Evolutionary conservation across 1,284 basidiomycete species (phyloP).

Genomic region (Pseudomicrostroma phylloplanum): DNA sequence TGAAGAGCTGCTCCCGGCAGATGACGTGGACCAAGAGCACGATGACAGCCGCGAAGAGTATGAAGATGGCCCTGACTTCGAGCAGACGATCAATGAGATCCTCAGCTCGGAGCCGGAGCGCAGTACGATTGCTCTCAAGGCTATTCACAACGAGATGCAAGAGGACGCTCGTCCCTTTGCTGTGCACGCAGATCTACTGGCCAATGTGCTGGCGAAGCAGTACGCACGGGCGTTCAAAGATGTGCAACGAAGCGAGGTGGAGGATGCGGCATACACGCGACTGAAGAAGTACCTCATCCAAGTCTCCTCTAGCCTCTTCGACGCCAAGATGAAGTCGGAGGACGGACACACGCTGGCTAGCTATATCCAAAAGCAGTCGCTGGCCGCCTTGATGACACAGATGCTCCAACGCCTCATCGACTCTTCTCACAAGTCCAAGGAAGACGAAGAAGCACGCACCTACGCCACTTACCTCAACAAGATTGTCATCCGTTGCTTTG

Average conservation of each 20-base stretch:
- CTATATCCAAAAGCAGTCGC: conserved; percentile 30
- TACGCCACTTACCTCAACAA: conserved; percentile 94
- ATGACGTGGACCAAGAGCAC: conserved; percentile 8
- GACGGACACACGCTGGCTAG: conserved; percentile 32
- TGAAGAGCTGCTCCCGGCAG: conserved; percentile 11
- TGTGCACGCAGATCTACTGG: conserved; percentile 58
- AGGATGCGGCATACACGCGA: conserved; percentile 17
- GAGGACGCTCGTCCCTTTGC: conserved; percentile 26
- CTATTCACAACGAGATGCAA: conserved; percentile 51
- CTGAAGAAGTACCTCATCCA: conserved; percentile 43
- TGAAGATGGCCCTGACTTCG: conserved; percentile 22
- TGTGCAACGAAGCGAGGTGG: conserved; percentile 11
- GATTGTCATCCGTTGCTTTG: conserved; percentile 88
- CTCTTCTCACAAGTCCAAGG: conserved; percentile 33
- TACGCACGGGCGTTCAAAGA: conserved; percentile 24
- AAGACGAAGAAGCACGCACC: conserved; percentile 58
- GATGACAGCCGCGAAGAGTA: conserved; percentile 15
- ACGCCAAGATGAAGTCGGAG: conserved; percentile 11
- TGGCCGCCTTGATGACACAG: conserved; percentile 60
- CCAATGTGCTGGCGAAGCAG: conserved; percentile 36
- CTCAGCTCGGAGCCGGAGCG: conserved; percentile 73
- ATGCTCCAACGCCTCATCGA: conserved; percentile 87
- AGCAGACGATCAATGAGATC: conserved; percentile 54
- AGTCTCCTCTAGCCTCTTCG: conserved; percentile 30
- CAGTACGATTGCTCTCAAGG: conserved; percentile 90